Percentiles rank a stretch among this genome's conserved stretches.
phyloP scores from a whole-genome alignment of 352 stramenopile species.

The Phytophthora pistaciae region DNA sequence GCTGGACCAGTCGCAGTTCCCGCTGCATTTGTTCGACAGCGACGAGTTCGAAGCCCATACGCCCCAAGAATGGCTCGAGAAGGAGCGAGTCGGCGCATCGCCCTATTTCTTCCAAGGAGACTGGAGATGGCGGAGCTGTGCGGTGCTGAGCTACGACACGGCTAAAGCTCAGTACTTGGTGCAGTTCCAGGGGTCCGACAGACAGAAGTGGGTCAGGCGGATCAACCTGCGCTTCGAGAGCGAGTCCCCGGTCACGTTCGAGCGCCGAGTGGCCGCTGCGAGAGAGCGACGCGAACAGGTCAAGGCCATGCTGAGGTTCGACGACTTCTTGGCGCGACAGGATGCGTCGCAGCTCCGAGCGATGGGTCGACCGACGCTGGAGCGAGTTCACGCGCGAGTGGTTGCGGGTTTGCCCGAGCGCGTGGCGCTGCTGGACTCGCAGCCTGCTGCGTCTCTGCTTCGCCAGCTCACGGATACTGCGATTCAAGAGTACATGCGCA shows the following conservation, averaged over 20 bases:
- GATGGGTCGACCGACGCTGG: slow-evolving; percentile 83
- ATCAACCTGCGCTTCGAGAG: slow-evolving; percentile 94
- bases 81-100: slow-evolving; percentile 53
- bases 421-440: slow-evolving; percentile 67
- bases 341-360: slow-evolving; percentile 71
- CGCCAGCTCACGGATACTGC: slow-evolving; percentile 87
- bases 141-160: slow-evolving; percentile 71
- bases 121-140: slow-evolving; percentile 85
- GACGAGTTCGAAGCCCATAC: slow-evolving; percentile 83
- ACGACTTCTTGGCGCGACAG: slow-evolving; percentile 91
- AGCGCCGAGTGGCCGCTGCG: slow-evolving; percentile 78
- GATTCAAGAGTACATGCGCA: slow-evolving; percentile 91
- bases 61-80: slow-evolving; percentile 81
- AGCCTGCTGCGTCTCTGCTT: slow-evolving; percentile 72
- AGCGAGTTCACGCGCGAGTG: slow-evolving; percentile 87
- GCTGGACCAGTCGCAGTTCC: slow-evolving; percentile 93
- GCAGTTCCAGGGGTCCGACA: slow-evolving; percentile 88
- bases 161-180: slow-evolving; percentile 79
- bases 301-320: slow-evolving; percentile 91
- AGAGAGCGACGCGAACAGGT: slow-evolving; percentile 68
- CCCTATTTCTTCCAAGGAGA: slow-evolving; percentile 89
- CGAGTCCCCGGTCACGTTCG: slow-evolving; percentile 76
- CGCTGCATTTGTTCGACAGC: slow-evolving; percentile 92
- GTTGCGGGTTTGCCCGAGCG: slow-evolving; percentile 78
- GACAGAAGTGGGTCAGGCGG: slow-evolving; percentile 86